These are phyloP conservation scores for Zygosaccharomyces sapae DNA, from an alignment of 1,139 yeast genomes.

Conservation along the genomic window DNA sequence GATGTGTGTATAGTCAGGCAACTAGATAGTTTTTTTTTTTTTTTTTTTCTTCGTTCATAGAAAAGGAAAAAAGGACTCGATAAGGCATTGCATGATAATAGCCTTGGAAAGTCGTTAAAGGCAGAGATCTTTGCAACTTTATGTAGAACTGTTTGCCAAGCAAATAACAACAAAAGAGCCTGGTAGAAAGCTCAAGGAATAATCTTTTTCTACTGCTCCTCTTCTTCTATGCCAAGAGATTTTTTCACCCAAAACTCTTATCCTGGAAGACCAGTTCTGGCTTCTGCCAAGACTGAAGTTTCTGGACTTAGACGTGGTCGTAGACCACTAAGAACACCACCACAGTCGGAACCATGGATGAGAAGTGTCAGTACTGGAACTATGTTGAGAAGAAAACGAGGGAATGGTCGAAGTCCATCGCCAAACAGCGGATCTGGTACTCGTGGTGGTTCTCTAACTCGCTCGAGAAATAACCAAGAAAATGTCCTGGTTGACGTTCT, in stretches of 20 bases:
- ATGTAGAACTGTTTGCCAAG: background rate
- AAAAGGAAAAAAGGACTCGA: conserved; percentile 1
- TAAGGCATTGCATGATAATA: background rate
- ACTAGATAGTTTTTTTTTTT: background rate
- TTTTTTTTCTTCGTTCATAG: background rate
- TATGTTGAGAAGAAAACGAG: conserved; percentile 12
- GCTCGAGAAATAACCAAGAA: conserved; percentile 10
- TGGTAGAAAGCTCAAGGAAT: background rate
- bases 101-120: background rate
- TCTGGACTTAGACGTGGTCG: conserved; percentile 13
- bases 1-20: background rate
- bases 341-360: conserved; percentile 19
- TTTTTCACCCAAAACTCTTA: background rate
- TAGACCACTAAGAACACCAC: conserved; percentile 6
- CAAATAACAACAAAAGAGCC: background rate
- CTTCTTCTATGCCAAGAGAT: conserved; percentile 1
- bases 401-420: conserved; percentile 1
- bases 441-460: conserved; percentile 2
- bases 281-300: conserved; percentile 8
- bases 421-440: background rate
- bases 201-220: background rate
- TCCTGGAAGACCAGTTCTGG: conserved; percentile 5
- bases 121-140: background rate
- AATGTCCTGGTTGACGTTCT: conserved; percentile 29
- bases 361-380: conserved; percentile 25